Evolutionary conservation across 345 rosid species (phyloP).

Genomic region (Ceriops tagal): DNA sequence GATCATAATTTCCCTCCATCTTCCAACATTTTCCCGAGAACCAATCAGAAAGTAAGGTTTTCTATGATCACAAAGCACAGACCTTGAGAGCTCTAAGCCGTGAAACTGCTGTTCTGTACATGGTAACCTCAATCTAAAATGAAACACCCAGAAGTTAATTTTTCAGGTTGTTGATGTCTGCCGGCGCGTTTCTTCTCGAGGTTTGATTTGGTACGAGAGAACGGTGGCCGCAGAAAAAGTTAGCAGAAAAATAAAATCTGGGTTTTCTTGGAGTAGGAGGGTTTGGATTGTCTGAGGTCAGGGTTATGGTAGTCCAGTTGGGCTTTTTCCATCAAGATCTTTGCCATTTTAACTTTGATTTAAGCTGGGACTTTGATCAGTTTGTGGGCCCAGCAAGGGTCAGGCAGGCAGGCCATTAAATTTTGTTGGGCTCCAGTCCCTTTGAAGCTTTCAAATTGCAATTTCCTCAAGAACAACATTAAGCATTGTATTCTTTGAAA

Average conservation of each 20-base stretch:
- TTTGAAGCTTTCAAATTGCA: too few relatives aligned
- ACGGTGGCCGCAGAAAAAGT: conserved; percentile 1
- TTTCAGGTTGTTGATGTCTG: conserved; percentile 1
- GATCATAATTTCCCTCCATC: background rate
- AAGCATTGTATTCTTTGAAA: too few relatives aligned
- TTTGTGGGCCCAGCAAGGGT: too few relatives aligned
- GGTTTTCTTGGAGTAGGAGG: background rate
- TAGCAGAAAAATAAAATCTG: background rate
- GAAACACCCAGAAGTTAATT: conserved; percentile 5
- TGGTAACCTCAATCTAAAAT: background rate
- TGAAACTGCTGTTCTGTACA: conserved; percentile 27
- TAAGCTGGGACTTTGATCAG: too few relatives aligned
- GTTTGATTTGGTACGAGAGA: conserved; percentile 4
- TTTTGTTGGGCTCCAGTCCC: too few relatives aligned
- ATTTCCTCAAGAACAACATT: too few relatives aligned
- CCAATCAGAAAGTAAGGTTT: background rate
- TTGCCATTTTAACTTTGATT: too few relatives aligned
- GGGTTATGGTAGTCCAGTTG: background rate
- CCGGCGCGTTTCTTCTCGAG: background rate
- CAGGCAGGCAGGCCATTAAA: too few relatives aligned
- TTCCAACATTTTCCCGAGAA: conserved; percentile 1
- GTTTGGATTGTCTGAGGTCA: background rate
- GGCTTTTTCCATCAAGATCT: too few relatives aligned
- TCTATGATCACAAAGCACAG: background rate
- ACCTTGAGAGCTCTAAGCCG: conserved; percentile 34